Base-by-base conservation (phyloP, 805 yeast genomes). In the Yarrowia bubula region DNA sequence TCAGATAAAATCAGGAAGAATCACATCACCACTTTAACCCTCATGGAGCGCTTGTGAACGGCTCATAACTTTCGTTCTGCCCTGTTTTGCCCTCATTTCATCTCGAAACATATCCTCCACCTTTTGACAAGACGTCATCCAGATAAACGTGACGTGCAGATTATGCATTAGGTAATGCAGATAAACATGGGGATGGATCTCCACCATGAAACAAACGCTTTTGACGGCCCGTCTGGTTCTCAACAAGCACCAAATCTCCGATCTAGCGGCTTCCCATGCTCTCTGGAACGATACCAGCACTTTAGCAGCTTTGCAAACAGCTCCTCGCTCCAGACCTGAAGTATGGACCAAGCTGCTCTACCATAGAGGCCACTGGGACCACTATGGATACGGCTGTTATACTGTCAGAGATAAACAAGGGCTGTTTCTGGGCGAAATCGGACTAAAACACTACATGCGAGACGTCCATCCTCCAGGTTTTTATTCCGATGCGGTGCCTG, bases 341-440 rank as follows among this genome's bases (percentile, higher is more conserved):
- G 58, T 37, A 6, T 50, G 60, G 60, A n/a, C 60, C 3, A 53
- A 53, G 5, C 28, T 53, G 11, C 35, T 53, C 32, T 38, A 22
- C n/a, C 60, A 53, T n/a, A 13, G 35, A 28, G 60, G 60, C 17
- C 60, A 53, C 28, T 53, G 60, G 60, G 44, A 38, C 7, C 44
- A 37, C 22, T 51, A 32, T 38, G 58, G 58, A 13, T 51, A 51
- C 43, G 58, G 58, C 18, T 51, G 58, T n/a, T 51, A 51, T 14
- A 28, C 35, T 38, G 42, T 51, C n/a, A 15, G 33, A 46, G 37
- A 46, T 32, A 22, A 37, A 17, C 6, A 15, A 7, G 50, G 50
- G 8, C 13, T 13, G 14, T 46, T 31, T 46, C 50, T 46, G 14
- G 50, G 50, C 17, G 50, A 46, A 15, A n/a, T 46, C 13, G 50